These are phyloP conservation scores for Mycena maculata DNA, from an alignment of 768 basidiomycete species.

Conservation along the genomic window DNA sequence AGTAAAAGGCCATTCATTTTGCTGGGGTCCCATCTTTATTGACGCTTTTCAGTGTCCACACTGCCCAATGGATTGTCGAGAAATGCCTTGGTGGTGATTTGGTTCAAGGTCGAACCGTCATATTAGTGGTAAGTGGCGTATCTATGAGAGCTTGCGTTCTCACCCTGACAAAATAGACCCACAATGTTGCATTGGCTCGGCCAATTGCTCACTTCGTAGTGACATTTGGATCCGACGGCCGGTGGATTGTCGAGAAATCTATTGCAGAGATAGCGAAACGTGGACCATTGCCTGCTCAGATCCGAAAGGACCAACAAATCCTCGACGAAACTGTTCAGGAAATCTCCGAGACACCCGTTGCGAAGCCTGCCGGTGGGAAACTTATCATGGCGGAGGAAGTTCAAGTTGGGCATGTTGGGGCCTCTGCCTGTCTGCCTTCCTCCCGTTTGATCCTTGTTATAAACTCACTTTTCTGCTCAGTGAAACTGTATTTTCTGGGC, in stretches of 20 bases:
- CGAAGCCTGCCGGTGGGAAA: conserved; percentile 57
- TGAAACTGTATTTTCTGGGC: conserved; percentile 27
- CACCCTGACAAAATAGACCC: conserved; percentile 47
- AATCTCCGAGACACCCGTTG: conserved; percentile 6
- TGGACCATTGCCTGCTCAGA: conserved; percentile 51
- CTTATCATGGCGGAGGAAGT: conserved; percentile 74
- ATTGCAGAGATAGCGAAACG: conserved; percentile 46
- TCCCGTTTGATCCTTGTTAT: not conserved
- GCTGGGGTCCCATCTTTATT: not conserved
- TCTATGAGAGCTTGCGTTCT: not conserved
- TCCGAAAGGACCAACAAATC: conserved; percentile 50
- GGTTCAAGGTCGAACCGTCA: conserved; percentile 80
- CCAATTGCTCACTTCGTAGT: conserved; percentile 58
- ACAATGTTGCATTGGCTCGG: conserved; percentile 55
- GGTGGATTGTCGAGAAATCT: conserved; percentile 49
- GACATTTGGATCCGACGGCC: conserved; percentile 53
- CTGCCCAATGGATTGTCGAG: conserved; percentile 83
- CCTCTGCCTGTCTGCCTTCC: conserved; percentile 37
- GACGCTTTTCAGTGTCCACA: conserved; percentile 63
- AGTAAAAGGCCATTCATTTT: conserved; percentile 36
- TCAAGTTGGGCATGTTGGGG: conserved; percentile 61
- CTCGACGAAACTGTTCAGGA: conserved; percentile 40
- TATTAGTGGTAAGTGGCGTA: conserved; percentile 74
- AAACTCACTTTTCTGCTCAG: conserved; percentile 2
- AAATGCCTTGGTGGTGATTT: conserved; percentile 86